Conservation (phyloP, 1,284 basidiomycete genomes). For the Heterobasidion annosum region DNA sequence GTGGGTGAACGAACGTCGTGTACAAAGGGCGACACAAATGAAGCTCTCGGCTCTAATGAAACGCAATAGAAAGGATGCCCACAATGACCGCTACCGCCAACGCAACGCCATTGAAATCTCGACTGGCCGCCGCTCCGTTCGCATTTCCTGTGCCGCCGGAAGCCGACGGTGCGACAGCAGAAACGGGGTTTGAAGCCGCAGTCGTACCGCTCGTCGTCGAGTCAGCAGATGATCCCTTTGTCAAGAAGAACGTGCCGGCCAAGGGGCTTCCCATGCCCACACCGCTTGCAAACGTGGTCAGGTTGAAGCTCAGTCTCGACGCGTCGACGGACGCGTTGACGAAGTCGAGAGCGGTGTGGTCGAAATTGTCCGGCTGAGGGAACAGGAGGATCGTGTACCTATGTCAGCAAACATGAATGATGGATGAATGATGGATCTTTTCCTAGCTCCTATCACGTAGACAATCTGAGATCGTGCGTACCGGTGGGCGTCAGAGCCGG, state of each 20-base stretch:
- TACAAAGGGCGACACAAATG: no score
- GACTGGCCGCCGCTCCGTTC: neutral
- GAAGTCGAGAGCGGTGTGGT: conserved; percentile 8
- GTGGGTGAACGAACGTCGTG: no score
- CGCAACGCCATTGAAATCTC: neutral
- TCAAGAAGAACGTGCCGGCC: conserved; percentile 22
- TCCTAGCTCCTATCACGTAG: no score
- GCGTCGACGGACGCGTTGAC: conserved; percentile 17
- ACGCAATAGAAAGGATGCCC: neutral
- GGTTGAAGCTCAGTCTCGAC: conserved; percentile 19
- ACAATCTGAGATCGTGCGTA: conserved; percentile 13
- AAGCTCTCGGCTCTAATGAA: no score
- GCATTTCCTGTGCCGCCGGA: neutral
- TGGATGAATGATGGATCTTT: neutral
- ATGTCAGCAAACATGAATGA: neutral
- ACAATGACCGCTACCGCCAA: neutral
- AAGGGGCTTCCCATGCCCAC: conserved; percentile 18
- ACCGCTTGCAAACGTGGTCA: conserved; percentile 17
- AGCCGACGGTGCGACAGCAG: neutral
- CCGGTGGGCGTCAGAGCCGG: conserved; percentile 41
- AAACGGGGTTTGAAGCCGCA: neutral
- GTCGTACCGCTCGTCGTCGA: neutral
- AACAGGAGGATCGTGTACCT: conserved; percentile 21
- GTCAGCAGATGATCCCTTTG: conserved; percentile 7
- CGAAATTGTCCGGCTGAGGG: conserved; percentile 18